These are phyloP conservation scores for Sphaerulina musiva DNA, from an alignment of 2,329 filamentous ascomycete genomes.

Conservation along the genomic window DNA sequence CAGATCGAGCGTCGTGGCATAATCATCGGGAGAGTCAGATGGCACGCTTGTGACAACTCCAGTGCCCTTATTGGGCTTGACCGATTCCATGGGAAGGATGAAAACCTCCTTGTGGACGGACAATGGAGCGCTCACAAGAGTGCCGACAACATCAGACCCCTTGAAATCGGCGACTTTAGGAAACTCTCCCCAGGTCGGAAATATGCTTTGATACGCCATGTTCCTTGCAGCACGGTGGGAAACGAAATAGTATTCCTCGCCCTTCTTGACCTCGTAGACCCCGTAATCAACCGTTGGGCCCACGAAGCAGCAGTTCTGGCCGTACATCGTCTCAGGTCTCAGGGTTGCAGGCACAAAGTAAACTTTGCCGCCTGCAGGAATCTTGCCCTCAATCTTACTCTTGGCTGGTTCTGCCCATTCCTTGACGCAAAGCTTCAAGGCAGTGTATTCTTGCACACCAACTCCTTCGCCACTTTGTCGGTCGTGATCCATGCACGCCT, in stretches of 20 bases:
- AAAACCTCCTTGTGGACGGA: slow-evolving; percentile 78
- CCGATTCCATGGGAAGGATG: slow-evolving; percentile 90
- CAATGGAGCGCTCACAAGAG: slow-evolving; percentile 81
- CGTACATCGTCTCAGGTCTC: slow-evolving; percentile 97
- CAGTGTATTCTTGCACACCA: slow-evolving; percentile 85
- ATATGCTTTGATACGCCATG: slow-evolving; percentile 90
- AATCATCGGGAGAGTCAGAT: slow-evolving; percentile 93
- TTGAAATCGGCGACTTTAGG: slow-evolving; percentile 67
- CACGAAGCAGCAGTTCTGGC: slow-evolving; percentile 92
- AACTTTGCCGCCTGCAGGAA: slow-evolving; percentile 71
- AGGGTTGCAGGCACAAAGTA: slow-evolving; percentile 90
- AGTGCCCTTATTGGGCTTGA: slow-evolving; percentile 88
- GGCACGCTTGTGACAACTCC: slow-evolving; percentile 94
- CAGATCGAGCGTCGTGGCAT: slow-evolving; percentile 78
- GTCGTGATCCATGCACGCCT: slow-evolving; percentile 84
- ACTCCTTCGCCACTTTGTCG: slow-evolving; percentile 73
- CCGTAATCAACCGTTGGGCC: slow-evolving; percentile 85
- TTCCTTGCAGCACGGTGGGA: slow-evolving; percentile 81
- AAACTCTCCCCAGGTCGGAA: slow-evolving; percentile 67
- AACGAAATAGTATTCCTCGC: slow-evolving; percentile 69
- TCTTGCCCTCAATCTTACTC: slow-evolving; percentile 65
- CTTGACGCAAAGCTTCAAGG: slow-evolving; percentile 81
- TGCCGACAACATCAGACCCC: slow-evolving; percentile 77
- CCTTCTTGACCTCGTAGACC: slow-evolving; percentile 62
- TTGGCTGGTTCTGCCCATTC: slow-evolving; percentile 78